Evolutionary conservation across 345 rosid genomes (phyloP).

Genomic region (Passiflora organensis): DNA sequence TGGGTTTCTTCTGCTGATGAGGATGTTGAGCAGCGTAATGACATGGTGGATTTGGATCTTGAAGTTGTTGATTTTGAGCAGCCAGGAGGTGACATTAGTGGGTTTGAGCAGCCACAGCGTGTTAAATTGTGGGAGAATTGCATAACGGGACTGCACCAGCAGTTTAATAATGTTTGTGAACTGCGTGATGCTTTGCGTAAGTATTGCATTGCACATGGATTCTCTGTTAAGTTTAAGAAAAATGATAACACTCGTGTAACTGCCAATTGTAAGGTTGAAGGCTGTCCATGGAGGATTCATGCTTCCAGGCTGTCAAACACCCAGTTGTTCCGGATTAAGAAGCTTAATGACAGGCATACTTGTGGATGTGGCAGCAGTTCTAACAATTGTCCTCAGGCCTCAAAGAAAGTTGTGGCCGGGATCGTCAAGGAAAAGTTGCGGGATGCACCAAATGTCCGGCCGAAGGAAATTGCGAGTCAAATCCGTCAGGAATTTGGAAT

Average conservation of each 20-base stretch:
- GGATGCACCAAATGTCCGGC: conserved; percentile 16
- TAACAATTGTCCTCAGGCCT: conserved; percentile 16
- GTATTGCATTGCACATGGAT: conserved; percentile 25
- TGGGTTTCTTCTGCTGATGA: conserved; percentile 4
- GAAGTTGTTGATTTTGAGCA: conserved; percentile 10
- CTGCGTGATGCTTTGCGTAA: conserved; percentile 24
- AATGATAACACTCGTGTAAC: conserved; percentile 24
- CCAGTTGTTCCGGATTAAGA: conserved; percentile 19
- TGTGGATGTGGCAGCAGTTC: conserved; percentile 17
- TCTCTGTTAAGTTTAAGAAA: conserved; percentile 21
- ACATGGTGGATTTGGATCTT: conserved; percentile 6
- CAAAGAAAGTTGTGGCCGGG: conserved; percentile 24
- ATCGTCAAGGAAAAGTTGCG: conserved; percentile 24
- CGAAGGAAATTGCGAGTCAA: conserved; percentile 22
- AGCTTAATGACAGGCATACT: conserved; percentile 10
- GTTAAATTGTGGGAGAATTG: conserved; percentile 24
- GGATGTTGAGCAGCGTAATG: conserved; percentile 11
- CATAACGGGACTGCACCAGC: conserved; percentile 31
- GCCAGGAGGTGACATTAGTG: background rate
- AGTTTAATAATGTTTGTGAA: conserved; percentile 19
- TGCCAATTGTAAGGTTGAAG: conserved; percentile 24
- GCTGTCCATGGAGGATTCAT: conserved; percentile 24
- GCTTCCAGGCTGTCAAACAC: conserved; percentile 24
- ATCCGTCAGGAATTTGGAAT: conserved; percentile 26
- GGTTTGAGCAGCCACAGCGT: conserved; percentile 22